Base-by-base conservation (phyloP, 495 filamentous ascomycete species). In the Hypoxylon crocopeplum region DNA sequence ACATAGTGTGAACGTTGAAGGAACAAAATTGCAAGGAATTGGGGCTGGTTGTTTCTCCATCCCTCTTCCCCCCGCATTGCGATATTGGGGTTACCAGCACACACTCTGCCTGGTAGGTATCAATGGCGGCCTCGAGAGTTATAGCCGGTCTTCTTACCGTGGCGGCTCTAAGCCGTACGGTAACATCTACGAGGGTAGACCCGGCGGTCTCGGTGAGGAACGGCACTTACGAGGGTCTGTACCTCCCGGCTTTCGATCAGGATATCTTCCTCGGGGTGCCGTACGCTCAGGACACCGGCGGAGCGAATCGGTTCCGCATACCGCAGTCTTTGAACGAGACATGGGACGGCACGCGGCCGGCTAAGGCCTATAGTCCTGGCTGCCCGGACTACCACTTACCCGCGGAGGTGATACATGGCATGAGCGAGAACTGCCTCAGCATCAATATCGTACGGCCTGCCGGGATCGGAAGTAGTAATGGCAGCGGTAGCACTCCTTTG, bases 201-300 rank as follows among this genome's bases (percentile, higher is more conserved):
- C 67, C 67, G 16, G 48, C 59, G 11, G 67, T 64, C 19, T 37
- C 51, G 3, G 40, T 69, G 16, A 52, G 17, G 25, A 75, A 75
- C 40, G 73, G 70, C 15, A 75, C 64, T 7, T 74, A 74, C 30
- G 60, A 66, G 22, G 71, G 73, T n/a, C 17, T 72, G 47, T 57
- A 71, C 48, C 63, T 72, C 10, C 47, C 67, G 10, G 17, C 40
- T 7, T 75, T 72, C 21, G 17, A 69, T 40, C 71, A 75, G 48
- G 83, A 86, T 10, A 62, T 65, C 36, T 89, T 88, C 64, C 82
- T 85, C 46, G 85, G 83, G 1, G 81, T 90, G 8, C 87, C 87
- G 0, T 89, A 83, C 62, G 86, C 86, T 5, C 77, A 86, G 50
- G 77, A 81, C 4, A 86, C 87, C 1, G 77, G 79, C 1, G 84